A percentile compares a stretch with the other conserved stretches of the same genome.
Evolutionary conservation across 2,329 filamentous ascomycete species (phyloP).

Genomic region (Rhinocladiella similis): DNA sequence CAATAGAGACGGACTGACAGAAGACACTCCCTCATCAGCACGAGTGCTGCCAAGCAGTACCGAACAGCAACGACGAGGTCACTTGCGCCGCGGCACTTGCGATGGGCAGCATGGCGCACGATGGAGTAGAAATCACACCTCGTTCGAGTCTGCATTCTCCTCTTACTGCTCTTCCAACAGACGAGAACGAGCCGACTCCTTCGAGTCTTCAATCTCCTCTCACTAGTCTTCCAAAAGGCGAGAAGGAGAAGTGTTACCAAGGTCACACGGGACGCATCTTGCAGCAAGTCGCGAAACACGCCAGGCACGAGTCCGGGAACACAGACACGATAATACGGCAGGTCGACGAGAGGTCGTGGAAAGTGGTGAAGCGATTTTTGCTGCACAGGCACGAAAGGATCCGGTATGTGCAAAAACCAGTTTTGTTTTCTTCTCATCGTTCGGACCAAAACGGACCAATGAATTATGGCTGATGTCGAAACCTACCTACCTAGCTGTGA

Average conservation of each 20-base stretch:
- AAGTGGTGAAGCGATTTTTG: background rate
- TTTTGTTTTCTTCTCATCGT: background rate
- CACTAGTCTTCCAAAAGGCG: too few species aligned
- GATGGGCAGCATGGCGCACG: background rate
- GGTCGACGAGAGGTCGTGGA: background rate
- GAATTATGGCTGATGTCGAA: background rate
- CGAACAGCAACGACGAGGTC: background rate
- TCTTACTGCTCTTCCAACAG: background rate
- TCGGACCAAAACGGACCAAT: background rate
- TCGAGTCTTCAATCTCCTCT: too few species aligned
- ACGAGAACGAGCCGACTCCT: background rate
- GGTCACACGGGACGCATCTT: background rate
- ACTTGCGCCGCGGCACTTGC: background rate
- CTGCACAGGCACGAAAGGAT: background rate
- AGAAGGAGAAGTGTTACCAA: too few species aligned
- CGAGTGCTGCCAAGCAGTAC: too few species aligned
- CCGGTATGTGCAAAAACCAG: background rate
- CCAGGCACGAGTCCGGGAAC: background rate
- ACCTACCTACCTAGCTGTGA: background rate
- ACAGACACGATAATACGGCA: background rate
- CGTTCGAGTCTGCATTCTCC: background rate
- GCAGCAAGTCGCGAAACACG: background rate
- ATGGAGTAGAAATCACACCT: background rate
- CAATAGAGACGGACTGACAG: too few species aligned
- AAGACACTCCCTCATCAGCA: too few species aligned